Evolutionary conservation across 495 filamentous ascomycete genomes (phyloP).

Genomic region (Penicillium crystallinum): DNA sequence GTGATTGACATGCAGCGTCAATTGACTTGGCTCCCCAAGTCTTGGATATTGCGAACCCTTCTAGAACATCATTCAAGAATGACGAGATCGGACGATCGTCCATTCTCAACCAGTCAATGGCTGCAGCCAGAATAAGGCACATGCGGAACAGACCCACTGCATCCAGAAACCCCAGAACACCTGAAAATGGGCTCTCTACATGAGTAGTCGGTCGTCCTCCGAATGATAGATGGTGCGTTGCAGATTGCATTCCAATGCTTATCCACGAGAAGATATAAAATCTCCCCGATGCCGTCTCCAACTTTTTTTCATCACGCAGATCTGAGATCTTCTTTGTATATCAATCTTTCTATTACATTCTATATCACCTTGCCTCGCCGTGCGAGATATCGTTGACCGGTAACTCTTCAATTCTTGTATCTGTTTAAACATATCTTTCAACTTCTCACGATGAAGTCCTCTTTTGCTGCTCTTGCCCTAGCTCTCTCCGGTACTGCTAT

Average conservation of each 20-base stretch:
- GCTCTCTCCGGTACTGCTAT: too few species aligned
- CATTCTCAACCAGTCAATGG: not conserved
- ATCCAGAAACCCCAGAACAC: not conserved
- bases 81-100: not conserved
- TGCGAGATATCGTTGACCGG: too few species aligned
- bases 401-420: too few species aligned
- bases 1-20: conserved; percentile 2
- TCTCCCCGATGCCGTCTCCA: too few species aligned
- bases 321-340: too few species aligned
- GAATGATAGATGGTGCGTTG: not conserved
- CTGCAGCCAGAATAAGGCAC: not conserved
- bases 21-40: not conserved
- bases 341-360: too few species aligned
- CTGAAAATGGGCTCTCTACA: not conserved
- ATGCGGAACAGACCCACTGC: not conserved
- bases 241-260: not conserved
- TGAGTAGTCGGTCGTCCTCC: not conserved
- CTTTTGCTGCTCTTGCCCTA: too few species aligned
- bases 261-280: conserved; percentile 11
- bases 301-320: too few species aligned
- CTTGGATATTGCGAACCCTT: not conserved
- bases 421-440: too few species aligned
- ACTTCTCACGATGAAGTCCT: too few species aligned
- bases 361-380: too few species aligned
- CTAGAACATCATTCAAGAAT: not conserved